Percentiles rank a stretch among this genome's conserved stretches.
Evolutionary conservation across 768 basidiomycete species (phyloP).

Genomic region (Calocybe gangraenosa): DNA sequence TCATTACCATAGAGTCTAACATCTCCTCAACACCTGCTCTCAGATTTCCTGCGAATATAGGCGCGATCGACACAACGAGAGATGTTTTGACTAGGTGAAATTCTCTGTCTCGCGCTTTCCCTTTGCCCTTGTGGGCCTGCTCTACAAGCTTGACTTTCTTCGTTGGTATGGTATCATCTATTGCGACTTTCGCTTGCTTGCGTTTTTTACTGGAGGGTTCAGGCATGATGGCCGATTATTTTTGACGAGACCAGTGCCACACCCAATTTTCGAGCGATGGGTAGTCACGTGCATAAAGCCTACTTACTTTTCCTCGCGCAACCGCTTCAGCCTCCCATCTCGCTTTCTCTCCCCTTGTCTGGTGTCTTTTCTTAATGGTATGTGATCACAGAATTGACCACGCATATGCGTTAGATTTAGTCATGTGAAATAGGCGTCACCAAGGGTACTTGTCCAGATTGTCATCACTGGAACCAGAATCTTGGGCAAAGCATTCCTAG

Average conservation of each 20-base stretch:
- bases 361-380: slow-evolving; percentile 13
- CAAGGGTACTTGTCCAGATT: slow-evolving; percentile 76
- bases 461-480: slow-evolving; percentile 73
- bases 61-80: slow-evolving; percentile 72
- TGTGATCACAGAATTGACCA: background rate
- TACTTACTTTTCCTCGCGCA: too few species aligned
- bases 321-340: too few species aligned
- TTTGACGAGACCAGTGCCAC: too few species aligned
- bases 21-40: slow-evolving; percentile 78
- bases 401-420: background rate
- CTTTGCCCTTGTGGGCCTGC: slow-evolving; percentile 32
- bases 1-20: slow-evolving; percentile 94
- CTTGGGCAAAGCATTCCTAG: slow-evolving; percentile 86
- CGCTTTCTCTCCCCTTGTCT: background rate
- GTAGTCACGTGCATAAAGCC: too few species aligned
- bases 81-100: slow-evolving; percentile 64
- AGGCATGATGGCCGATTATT: slow-evolving; percentile 16
- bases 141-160: slow-evolving; percentile 36
- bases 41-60: slow-evolving; percentile 74
- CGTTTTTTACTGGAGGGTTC: slow-evolving; percentile 41
- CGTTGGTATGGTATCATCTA: slow-evolving; percentile 20
- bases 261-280: too few species aligned
- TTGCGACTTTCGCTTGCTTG: slow-evolving; percentile 32
- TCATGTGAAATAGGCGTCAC: slow-evolving; percentile 57
- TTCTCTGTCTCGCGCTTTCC: slow-evolving; percentile 40